These are phyloP conservation scores for Pueraria montana DNA, from an alignment of 306 rosid species.

Conservation along the genomic window DNA sequence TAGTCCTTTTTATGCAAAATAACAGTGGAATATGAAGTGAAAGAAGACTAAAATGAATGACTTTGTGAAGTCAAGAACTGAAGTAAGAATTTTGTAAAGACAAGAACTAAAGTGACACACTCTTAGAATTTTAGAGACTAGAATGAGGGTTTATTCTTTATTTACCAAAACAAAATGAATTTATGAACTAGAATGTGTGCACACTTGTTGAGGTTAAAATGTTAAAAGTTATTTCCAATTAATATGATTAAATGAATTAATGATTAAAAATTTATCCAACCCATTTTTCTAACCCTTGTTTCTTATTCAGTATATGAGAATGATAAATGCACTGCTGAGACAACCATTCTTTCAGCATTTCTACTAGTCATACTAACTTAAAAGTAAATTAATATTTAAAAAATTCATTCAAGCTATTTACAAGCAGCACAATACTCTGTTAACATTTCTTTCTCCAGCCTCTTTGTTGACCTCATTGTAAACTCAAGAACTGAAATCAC, in stretches of 20 bases:
- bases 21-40: not conserved
- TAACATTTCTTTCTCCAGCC: constrained; percentile 12
- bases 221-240: constrained; percentile 6
- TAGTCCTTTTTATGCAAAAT: not conserved
- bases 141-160: not conserved
- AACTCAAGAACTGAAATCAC: constrained; percentile 32
- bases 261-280: not conserved
- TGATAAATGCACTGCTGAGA: not conserved
- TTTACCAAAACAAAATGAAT: not conserved
- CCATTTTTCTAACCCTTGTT: not conserved
- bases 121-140: not conserved
- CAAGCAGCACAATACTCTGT: not conserved
- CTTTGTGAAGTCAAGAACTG: not conserved
- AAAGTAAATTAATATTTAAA: constrained; percentile 9
- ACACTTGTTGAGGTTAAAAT: not conserved
- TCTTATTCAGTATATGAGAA: constrained; percentile 3
- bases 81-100: not conserved
- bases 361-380: not conserved
- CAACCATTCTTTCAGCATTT: constrained; percentile 6
- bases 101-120: not conserved
- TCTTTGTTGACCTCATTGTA: constrained; percentile 2
- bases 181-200: not conserved
- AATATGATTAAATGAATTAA: not conserved
- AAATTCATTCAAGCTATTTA: constrained; percentile 17
- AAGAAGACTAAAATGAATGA: not conserved